phyloP scores from a whole-genome alignment of 2,329 filamentous ascomycete species.

The Epichloe gansuensis region DNA sequence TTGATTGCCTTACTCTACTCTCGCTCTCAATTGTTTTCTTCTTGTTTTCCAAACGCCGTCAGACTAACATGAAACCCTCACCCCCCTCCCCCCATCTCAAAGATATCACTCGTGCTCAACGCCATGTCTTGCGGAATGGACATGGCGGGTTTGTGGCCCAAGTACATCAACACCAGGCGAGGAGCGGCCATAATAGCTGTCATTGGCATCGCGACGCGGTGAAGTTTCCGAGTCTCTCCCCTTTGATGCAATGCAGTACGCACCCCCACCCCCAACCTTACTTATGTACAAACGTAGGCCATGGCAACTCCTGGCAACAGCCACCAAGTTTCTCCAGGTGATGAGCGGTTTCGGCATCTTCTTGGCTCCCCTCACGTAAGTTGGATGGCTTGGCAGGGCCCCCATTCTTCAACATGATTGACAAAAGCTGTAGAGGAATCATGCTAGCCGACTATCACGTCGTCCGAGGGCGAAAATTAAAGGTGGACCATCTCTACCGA shows the following conservation, averaged over 20 bases:
- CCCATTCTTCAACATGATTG: background rate
- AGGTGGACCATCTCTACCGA: slow-evolving; percentile 25
- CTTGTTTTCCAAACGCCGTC: background rate
- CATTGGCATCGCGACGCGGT: slow-evolving; percentile 23
- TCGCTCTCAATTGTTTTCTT: too few relatives aligned
- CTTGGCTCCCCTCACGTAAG: slow-evolving; percentile 12
- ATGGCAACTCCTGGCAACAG: slow-evolving; percentile 18
- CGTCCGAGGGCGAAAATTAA: slow-evolving; percentile 22
- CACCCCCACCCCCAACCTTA: background rate
- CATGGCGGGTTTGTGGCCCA: slow-evolving; percentile 37
- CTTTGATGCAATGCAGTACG: background rate
- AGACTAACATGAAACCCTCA: background rate
- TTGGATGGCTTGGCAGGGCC: background rate
- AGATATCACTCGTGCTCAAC: slow-evolving; percentile 28
- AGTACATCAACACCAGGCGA: slow-evolving; percentile 43
- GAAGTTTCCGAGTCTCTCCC: background rate
- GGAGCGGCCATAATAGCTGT: slow-evolving; percentile 36
- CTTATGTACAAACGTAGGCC: slow-evolving; percentile 7
- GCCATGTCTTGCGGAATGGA: slow-evolving; percentile 42
- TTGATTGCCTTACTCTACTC: too few relatives aligned
- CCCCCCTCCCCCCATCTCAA: too few relatives aligned
- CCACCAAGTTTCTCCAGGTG: slow-evolving; percentile 15
- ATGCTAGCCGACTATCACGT: slow-evolving; percentile 19
- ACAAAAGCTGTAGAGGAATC: slow-evolving; percentile 10
- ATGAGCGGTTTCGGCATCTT: slow-evolving; percentile 16